phyloP scores from a whole-genome alignment of 2,329 filamentous ascomycete genomes.

The Diaporthe ampelina region DNA sequence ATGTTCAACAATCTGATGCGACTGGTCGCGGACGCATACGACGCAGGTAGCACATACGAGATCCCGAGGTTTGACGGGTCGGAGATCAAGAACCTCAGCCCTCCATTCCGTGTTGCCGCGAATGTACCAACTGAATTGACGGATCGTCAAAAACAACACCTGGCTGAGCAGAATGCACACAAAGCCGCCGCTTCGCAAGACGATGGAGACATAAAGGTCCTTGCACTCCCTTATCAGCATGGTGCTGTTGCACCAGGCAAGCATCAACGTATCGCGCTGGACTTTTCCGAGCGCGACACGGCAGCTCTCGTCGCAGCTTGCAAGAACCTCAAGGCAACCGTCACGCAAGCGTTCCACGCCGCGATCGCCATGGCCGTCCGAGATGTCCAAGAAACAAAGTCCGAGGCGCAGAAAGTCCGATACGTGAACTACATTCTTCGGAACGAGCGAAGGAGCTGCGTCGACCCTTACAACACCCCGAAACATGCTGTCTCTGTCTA shows the following conservation, averaged over 20 bases:
- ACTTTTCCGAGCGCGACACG: background rate
- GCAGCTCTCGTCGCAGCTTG: background rate
- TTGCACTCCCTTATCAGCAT: background rate
- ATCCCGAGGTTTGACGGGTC: background rate
- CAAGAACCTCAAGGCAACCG: background rate
- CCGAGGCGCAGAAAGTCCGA: background rate
- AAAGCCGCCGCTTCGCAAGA: background rate
- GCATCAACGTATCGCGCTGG: background rate
- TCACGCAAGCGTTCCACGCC: background rate
- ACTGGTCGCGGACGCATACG: background rate
- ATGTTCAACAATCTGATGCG: constrained; percentile 1
- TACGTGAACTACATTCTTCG: constrained; percentile 6
- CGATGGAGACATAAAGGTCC: background rate
- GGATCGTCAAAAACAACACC: background rate
- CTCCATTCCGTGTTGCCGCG: constrained; percentile 3
- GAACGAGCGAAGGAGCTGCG: background rate
- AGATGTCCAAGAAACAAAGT: background rate
- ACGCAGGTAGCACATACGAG: background rate
- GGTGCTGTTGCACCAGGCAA: background rate
- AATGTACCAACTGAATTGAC: constrained; percentile 7
- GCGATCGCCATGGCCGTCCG: constrained; percentile 2
- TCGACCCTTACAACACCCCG: background rate
- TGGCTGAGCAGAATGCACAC: background rate
- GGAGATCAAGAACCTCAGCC: background rate
- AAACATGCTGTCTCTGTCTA: background rate